Conservation (phyloP, 192 early-diverging fungal species). For the Linnemannia exigua region DNA sequence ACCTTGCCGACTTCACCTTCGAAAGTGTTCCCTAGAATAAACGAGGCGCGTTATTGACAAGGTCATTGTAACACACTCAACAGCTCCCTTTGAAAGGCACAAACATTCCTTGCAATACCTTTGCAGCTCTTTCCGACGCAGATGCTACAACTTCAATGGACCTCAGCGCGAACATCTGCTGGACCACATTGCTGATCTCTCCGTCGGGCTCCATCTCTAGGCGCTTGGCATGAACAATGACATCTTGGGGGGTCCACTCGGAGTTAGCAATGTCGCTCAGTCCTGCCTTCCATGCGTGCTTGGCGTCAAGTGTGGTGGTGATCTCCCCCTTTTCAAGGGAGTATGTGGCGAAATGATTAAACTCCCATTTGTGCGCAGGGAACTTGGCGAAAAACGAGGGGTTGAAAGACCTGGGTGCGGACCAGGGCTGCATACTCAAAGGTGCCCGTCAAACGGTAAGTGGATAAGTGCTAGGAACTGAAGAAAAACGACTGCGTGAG, state of each 20-base stretch:
- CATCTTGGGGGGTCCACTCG: slow-evolving; percentile 13
- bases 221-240: slow-evolving; percentile 5
- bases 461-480: neutral
- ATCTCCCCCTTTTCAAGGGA: slow-evolving; percentile 3
- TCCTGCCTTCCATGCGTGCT: neutral
- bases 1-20: slow-evolving; percentile 9
- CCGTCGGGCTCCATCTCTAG: slow-evolving; percentile 13
- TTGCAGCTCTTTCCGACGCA: slow-evolving; percentile 6
- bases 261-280: slow-evolving; percentile 8
- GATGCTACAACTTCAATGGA: slow-evolving; percentile 4
- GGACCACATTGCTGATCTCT: slow-evolving; percentile 5
- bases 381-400: slow-evolving; percentile 13
- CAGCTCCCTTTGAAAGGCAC: neutral
- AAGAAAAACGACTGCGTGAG: neutral
- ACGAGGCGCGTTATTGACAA: slow-evolving; percentile 16
- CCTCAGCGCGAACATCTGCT: slow-evolving; percentile 9
- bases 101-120: slow-evolving; percentile 5
- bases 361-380: slow-evolving; percentile 20
- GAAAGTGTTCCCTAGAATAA: neutral
- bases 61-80: neutral
- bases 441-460: neutral
- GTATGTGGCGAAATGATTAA: slow-evolving; percentile 13
- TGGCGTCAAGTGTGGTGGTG: slow-evolving; percentile 12
- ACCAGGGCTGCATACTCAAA: slow-evolving; percentile 16
- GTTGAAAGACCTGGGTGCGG: slow-evolving; percentile 3